These are phyloP conservation scores for Blastosporella zonata DNA, from an alignment of 1,284 basidiomycete genomes.

Conservation along the genomic window DNA sequence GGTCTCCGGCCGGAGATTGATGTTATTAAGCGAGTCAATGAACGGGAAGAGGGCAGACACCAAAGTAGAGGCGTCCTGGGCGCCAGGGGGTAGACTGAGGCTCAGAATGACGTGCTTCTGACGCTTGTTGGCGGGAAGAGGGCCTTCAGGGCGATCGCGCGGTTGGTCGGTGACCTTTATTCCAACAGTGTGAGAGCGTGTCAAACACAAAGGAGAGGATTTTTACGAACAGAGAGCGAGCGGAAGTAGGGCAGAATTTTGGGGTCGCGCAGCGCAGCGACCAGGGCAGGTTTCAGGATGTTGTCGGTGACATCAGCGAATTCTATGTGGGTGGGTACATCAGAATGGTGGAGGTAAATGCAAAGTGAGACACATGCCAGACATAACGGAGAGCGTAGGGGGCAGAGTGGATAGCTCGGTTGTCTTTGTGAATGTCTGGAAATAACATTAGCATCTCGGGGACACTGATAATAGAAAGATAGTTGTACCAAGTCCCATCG, in stretches of 20 bases:
- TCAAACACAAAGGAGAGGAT: slow-evolving; percentile 9
- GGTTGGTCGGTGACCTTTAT: slow-evolving; percentile 80
- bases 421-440: slow-evolving; percentile 77
- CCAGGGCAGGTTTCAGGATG: slow-evolving; percentile 66
- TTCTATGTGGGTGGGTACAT: slow-evolving; percentile 42
- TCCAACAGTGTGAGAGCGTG: slow-evolving; percentile 3
- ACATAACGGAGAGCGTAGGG: slow-evolving; percentile 65
- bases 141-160: slow-evolving; percentile 56
- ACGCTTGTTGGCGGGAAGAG: slow-evolving; percentile 45
- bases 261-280: slow-evolving; percentile 59
- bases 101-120: slow-evolving; percentile 74
- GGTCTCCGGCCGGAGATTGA: slow-evolving; percentile 77
- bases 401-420: slow-evolving; percentile 65
- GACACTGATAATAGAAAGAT: slow-evolving; percentile 1
- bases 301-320: slow-evolving; percentile 79
- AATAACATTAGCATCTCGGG: slow-evolving; percentile 4
- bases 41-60: slow-evolving; percentile 70
- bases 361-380: slow-evolving; percentile 40
- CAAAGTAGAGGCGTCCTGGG: slow-evolving; percentile 54
- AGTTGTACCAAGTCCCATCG: slow-evolving; percentile 83
- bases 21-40: slow-evolving; percentile 62
- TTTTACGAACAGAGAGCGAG: slow-evolving; percentile 56
- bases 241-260: slow-evolving; percentile 73
- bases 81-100: slow-evolving; percentile 52
- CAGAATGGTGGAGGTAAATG: not conserved